These are phyloP conservation scores for Wickerhamiella kurtzmanii DNA, from an alignment of 805 yeast species.

Conservation along the genomic window DNA sequence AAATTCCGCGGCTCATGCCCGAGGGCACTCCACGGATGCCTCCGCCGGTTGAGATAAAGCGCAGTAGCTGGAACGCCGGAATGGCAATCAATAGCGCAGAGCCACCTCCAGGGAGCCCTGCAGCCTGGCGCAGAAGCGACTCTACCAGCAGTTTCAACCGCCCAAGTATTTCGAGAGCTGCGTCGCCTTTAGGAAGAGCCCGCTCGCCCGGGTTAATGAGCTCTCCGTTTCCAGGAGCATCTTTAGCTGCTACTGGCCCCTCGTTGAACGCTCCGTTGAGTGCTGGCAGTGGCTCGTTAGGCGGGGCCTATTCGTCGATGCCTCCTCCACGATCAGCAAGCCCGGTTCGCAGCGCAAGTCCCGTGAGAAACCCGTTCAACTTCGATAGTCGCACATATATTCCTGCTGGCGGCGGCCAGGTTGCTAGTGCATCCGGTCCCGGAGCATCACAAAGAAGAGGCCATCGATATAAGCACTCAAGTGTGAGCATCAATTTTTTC, in stretches of 20 bases:
- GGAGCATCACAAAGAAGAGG: constrained; percentile 52
- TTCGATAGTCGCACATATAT: constrained; percentile 42
- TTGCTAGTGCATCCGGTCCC: constrained; percentile 11
- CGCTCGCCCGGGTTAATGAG: not conserved
- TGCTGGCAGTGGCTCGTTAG: too few relatives aligned
- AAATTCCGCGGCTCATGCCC: not conserved
- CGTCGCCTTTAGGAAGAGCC: constrained; percentile 1
- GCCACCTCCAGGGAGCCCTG: constrained; percentile 15
- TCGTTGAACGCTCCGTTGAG: too few relatives aligned
- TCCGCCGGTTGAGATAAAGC: constrained; percentile 10
- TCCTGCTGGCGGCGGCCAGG: constrained; percentile 16
- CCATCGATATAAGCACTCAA: constrained; percentile 88
- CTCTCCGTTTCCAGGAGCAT: not conserved
- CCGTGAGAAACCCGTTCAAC: constrained; percentile 39
- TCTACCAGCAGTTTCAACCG: constrained; percentile 1
- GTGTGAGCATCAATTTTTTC: constrained; percentile 89
- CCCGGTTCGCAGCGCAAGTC: constrained; percentile 2
- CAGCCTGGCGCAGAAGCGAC: constrained; percentile 13
- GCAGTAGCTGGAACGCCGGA: constrained; percentile 17
- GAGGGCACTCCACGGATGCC: not conserved
- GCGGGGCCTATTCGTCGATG: too few relatives aligned
- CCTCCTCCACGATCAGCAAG: constrained; percentile 1
- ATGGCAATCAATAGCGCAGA: constrained; percentile 10
- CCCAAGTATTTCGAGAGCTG: not conserved
- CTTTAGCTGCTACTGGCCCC: not conserved